phyloP scores from a whole-genome alignment of 2,329 filamentous ascomycete species.

The Sclerotiophoma versabilis region DNA sequence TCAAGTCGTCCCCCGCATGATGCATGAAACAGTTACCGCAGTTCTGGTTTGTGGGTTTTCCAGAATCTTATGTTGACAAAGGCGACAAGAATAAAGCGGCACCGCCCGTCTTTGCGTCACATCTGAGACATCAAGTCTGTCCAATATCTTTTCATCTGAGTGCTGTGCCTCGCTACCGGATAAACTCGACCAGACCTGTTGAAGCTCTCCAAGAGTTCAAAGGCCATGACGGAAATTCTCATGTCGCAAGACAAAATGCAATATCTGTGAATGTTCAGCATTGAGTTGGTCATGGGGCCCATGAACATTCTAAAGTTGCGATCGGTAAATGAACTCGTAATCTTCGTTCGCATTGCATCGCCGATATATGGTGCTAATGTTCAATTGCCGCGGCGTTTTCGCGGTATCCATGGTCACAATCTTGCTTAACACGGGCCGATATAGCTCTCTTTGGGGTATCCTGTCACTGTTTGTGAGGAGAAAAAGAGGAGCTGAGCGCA shows the following conservation, averaged over 20 bases:
- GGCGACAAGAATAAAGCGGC: neutral
- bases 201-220: constrained; percentile 1
- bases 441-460: constrained; percentile 7
- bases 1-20: neutral
- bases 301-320: neutral
- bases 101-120: constrained; percentile 2
- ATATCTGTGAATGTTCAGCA: neutral
- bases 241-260: neutral
- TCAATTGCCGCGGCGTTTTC: constrained; percentile 15
- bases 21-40: neutral
- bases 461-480: constrained; percentile 9
- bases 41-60: neutral
- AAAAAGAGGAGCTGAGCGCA: constrained; percentile 15
- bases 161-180: constrained; percentile 8
- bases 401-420: constrained; percentile 1
- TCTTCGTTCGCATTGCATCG: neutral
- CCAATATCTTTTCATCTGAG: constrained; percentile 8
- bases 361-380: constrained; percentile 7
- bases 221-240: constrained; percentile 5
- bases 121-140: neutral
- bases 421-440: constrained; percentile 11
- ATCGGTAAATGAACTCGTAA: constrained; percentile 7
- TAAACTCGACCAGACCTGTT: neutral
- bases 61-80: neutral
- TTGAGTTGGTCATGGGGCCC: neutral